phyloP scores from a whole-genome alignment of 495 filamentous ascomycete genomes.

The Xylaria nigripes region DNA sequence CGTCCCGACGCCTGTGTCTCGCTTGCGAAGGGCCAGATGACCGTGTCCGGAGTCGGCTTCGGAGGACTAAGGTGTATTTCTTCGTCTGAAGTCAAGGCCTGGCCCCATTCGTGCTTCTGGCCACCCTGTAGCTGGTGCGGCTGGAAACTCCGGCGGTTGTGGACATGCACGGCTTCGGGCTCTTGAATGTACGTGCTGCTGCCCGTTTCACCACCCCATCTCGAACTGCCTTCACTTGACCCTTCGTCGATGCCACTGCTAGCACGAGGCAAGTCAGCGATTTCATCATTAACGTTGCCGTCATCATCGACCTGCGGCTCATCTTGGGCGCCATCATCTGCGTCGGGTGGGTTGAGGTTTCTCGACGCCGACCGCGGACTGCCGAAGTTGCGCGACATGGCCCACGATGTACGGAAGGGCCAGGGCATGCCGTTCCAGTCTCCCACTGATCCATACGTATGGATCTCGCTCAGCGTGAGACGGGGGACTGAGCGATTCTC shows the following conservation, averaged over 20 bases:
- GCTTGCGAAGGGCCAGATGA: background rate
- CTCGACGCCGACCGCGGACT: background rate
- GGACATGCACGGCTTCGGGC: background rate
- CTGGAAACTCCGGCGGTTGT: background rate
- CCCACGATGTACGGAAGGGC: constrained; percentile 11
- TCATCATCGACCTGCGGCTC: background rate
- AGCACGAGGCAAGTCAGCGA: background rate
- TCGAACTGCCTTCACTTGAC: background rate
- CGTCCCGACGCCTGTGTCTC: background rate
- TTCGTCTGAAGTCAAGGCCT: constrained; percentile 2
- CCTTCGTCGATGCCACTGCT: background rate
- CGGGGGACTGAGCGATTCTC: background rate
- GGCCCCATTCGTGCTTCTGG: background rate
- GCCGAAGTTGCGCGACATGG: background rate
- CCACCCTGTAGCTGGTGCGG: background rate
- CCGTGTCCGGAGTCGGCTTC: background rate
- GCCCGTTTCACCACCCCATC: constrained; percentile 1
- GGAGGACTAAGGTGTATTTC: background rate
- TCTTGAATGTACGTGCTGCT: constrained; percentile 3
- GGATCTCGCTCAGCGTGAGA: background rate
- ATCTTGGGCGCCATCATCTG: background rate
- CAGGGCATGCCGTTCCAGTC: constrained; percentile 4
- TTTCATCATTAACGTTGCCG: background rate
- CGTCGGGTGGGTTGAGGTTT: background rate
- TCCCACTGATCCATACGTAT: background rate